Conservation (phyloP, 2,329 filamentous ascomycete genomes). For the Exophiala oligosperma region DNA sequence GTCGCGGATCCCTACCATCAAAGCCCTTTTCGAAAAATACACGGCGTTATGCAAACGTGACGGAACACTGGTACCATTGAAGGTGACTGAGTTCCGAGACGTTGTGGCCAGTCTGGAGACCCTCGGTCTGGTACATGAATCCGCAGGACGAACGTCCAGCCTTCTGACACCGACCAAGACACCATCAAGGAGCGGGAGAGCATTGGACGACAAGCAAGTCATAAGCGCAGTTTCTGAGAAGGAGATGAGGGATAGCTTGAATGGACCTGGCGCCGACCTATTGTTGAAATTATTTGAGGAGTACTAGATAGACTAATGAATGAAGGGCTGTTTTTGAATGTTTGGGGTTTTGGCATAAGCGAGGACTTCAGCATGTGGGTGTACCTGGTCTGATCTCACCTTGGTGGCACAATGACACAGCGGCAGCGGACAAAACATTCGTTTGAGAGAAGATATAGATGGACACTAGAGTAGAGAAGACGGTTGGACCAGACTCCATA, state of each 20-base stretch:
- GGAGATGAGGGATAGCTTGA: constrained; percentile 72
- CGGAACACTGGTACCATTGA: constrained; percentile 76
- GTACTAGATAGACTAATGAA: constrained; percentile 1
- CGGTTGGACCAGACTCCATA: too few relatives aligned
- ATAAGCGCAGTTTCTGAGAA: constrained; percentile 77
- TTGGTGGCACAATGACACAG: too few relatives aligned
- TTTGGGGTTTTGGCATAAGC: constrained; percentile 12
- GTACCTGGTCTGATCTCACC: too few relatives aligned
- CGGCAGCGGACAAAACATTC: too few relatives aligned
- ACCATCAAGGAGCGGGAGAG: constrained; percentile 52
- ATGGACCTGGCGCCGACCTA: constrained; percentile 52
- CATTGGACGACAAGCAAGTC: constrained; percentile 73
- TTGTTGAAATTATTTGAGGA: constrained; percentile 41
- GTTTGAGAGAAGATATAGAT: too few relatives aligned
- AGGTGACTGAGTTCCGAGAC: constrained; percentile 89
- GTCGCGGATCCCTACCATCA: constrained; percentile 71
- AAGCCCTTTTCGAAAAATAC: constrained; percentile 82
- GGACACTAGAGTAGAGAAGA: too few relatives aligned
- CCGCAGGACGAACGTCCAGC: constrained; percentile 65
- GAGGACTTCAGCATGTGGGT: constrained; percentile 1
- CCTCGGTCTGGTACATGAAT: constrained; percentile 71
- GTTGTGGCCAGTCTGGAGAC: constrained; percentile 89
- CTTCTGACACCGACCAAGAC: constrained; percentile 70
- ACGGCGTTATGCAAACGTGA: constrained; percentile 79
- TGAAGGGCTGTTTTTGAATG: constrained; percentile 12